phyloP scores from a whole-genome alignment of 768 basidiomycete genomes.

The Gymnopilus dilepis region DNA sequence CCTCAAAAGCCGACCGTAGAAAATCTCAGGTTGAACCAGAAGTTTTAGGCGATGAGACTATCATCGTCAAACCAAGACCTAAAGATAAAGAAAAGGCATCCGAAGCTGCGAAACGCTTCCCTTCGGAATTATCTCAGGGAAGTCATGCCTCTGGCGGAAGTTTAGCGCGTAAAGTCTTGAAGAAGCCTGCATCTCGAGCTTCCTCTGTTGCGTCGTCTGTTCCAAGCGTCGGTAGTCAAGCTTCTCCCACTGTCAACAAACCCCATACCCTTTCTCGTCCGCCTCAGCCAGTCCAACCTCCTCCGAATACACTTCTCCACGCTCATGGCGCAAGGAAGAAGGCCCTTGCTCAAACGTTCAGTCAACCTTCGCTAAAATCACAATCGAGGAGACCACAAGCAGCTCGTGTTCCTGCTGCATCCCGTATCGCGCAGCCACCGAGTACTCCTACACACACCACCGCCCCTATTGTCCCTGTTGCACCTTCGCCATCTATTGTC shows the following conservation, averaged over 20 bases:
- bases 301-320: conserved; percentile 39
- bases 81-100: conserved; percentile 33
- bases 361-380: background rate
- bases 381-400: background rate
- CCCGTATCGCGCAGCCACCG: background rate
- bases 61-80: conserved; percentile 29
- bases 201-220: conserved; percentile 55
- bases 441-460: conserved; percentile 15
- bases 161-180: conserved; percentile 40
- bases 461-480: background rate
- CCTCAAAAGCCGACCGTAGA: conserved; percentile 15
- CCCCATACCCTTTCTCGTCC: conserved; percentile 20
- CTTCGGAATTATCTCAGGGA: conserved; percentile 10
- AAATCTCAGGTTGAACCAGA: conserved; percentile 17
- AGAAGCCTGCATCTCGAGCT: conserved; percentile 44
- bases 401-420: background rate
- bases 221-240: conserved; percentile 27
- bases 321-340: conserved; percentile 38
- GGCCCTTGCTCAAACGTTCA: conserved; percentile 4
- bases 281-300: conserved; percentile 24
- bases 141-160: conserved; percentile 42
- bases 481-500: background rate
- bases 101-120: conserved; percentile 3
- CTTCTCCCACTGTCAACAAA: conserved; percentile 38
- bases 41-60: conserved; percentile 22